Evolutionary conservation across 2,329 filamentous ascomycete species (phyloP).

Genomic region (Piedraia hortae): DNA sequence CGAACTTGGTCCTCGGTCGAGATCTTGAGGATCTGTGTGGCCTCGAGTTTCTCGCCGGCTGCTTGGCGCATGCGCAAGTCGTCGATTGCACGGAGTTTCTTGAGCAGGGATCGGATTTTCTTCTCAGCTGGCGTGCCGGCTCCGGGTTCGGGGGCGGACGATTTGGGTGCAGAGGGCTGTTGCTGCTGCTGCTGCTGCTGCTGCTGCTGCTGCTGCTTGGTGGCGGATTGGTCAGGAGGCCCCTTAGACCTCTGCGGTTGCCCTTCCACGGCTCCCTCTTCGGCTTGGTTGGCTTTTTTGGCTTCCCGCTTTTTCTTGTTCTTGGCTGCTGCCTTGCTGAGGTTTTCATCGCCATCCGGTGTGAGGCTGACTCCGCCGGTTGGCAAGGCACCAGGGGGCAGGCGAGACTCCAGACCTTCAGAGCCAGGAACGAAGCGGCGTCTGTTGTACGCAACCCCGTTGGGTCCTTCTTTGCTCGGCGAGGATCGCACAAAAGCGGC

Average conservation of each 20-base stretch:
- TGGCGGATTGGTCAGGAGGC: conserved; percentile 6
- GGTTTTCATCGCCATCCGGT: conserved; percentile 38
- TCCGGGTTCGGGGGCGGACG: conserved; percentile 27
- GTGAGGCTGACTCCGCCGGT: conserved; percentile 39
- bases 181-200: conserved; percentile 7
- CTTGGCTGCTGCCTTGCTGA: conserved; percentile 68
- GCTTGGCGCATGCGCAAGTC: conserved; percentile 93
- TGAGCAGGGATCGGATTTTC: conserved; percentile 76
- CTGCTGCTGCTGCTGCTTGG: conserved; percentile 7
- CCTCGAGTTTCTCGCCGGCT: conserved; percentile 84
- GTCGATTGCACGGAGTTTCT: conserved; percentile 95
- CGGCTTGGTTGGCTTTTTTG: conserved; percentile 67
- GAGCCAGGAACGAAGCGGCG: conserved; percentile 70
- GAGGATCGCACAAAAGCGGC: conserved; percentile 67
- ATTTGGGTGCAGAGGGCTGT: conserved; percentile 14
- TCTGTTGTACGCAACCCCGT: conserved; percentile 45
- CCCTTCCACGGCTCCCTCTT: conserved; percentile 24
- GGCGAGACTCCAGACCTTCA: conserved; percentile 32
- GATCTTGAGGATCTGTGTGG: conserved; percentile 97
- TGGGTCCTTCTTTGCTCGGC: conserved; percentile 24
- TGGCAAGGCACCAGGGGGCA: conserved; percentile 41
- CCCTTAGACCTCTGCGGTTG: conserved; percentile 1
- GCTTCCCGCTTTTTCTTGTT: conserved; percentile 96
- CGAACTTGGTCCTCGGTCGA: conserved; percentile 60
- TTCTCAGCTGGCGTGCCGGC: conserved; percentile 54